These are phyloP conservation scores for Arthrobotrys pseudoclavata DNA, from an alignment of 2,329 filamentous ascomycete species.

Conservation along the genomic window DNA sequence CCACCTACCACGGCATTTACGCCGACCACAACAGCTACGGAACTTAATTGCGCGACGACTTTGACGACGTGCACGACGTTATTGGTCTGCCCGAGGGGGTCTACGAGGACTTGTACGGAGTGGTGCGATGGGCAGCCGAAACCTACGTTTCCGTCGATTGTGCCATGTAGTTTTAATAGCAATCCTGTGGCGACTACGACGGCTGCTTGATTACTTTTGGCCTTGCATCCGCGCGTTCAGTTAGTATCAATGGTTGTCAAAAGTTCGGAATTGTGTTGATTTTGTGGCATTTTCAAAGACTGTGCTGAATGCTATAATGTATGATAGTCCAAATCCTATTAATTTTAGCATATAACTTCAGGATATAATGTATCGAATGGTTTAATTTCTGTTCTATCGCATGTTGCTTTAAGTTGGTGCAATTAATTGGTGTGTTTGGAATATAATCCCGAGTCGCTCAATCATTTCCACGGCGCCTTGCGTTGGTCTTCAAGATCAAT, in stretches of 20 bases:
- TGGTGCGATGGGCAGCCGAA: conserved; percentile 29
- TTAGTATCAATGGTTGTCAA: background rate
- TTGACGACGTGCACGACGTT: conserved; percentile 32
- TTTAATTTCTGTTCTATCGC: too few relatives aligned
- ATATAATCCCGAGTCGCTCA: too few relatives aligned
- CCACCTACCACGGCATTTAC: background rate
- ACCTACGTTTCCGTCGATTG: conserved; percentile 24
- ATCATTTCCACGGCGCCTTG: too few relatives aligned
- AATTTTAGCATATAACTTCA: background rate
- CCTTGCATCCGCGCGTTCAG: background rate
- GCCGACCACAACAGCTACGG: background rate
- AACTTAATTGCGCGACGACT: conserved; percentile 16
- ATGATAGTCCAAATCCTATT: background rate
- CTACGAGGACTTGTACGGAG: conserved; percentile 24
- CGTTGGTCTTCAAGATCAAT: too few relatives aligned
- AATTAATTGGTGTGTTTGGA: too few relatives aligned
- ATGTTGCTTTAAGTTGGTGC: too few relatives aligned
- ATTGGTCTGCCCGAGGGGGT: conserved; percentile 35
- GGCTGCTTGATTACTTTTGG: background rate
- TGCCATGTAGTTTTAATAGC: conserved; percentile 25
- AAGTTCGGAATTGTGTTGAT: conserved; percentile 12
- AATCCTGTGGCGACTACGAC: conserved; percentile 2
- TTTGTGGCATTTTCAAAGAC: conserved; percentile 14
- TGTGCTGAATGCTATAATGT: background rate
- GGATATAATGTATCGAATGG: too few relatives aligned